phyloP scores from a whole-genome alignment of 129 eudicot genomes.

The Lactuca sativa region DNA sequence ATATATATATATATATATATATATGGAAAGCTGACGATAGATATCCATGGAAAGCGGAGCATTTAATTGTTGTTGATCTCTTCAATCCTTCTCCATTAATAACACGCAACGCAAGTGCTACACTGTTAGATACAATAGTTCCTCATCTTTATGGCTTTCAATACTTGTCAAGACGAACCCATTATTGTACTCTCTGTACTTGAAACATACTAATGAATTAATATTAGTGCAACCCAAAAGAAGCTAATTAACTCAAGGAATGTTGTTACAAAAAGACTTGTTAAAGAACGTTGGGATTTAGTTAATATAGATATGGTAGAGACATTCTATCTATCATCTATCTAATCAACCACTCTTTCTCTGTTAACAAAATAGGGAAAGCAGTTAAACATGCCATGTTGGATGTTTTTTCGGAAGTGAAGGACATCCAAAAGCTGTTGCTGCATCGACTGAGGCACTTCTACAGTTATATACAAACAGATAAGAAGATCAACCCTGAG shows the following conservation, averaged over 20 bases:
- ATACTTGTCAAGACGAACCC: too few species aligned
- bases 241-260: too few species aligned
- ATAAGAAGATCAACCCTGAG: constrained; percentile 18
- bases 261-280: too few species aligned
- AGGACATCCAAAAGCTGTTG: background rate
- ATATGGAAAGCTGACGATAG: too few species aligned
- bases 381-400: background rate
- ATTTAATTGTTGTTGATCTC: constrained; percentile 20
- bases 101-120: constrained; percentile 21
- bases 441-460: constrained; percentile 10
- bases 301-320: background rate
- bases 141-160: too few species aligned
- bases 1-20: too few species aligned
- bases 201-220: too few species aligned
- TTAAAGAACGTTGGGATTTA: too few species aligned
- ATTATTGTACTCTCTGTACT: constrained; percentile 13
- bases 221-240: too few species aligned
- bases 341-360: background rate
- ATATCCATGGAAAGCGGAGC: background rate
- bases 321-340: background rate
- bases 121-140: constrained; percentile 22
- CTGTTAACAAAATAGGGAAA: constrained; percentile 6
- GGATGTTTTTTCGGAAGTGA: background rate
- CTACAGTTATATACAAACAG: background rate
- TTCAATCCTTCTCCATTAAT: constrained; percentile 15